Base-by-base conservation (phyloP, 1,284 basidiomycete species). In the Cutaneotrichosporon dermatis region DNA sequence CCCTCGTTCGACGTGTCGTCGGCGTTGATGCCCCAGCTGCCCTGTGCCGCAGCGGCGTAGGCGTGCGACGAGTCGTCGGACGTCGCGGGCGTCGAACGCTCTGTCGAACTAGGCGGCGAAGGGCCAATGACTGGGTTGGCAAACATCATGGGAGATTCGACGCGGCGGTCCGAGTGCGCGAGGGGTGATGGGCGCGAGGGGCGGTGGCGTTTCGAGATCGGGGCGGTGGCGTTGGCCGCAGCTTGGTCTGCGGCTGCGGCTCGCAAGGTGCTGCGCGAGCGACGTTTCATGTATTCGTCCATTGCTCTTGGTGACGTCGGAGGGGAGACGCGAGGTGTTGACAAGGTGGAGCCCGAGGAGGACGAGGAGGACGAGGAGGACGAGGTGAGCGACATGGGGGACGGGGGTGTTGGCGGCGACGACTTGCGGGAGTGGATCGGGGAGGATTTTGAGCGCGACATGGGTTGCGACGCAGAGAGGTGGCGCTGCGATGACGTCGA, bases 151-250 rank as follows among this genome's bases (percentile, higher is more conserved):
- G 34, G 51, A 25, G 34, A 42, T 48, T 16, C 54, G 49, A 16
- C 11, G 8, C 33, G 6, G 6, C 15, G 35, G 4, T 9, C 12
- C 33, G 33, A 25, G 33, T 40, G 33, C 25, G 75, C 73, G 15
- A 78, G 66, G 2, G 76, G 76, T 6, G 69, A 71, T 2, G 76
- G 75, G 57, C 75, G 74, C 33, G 69, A 68, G 0, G 76, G 75
- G 57, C 70, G 67, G 61, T 75, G 73, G 44, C 73, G 65, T 33
- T 64, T 61, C 1, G 59, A 62, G 8, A 65, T 57, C 37, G 71
- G 71, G 9, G 64, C 66, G 13, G 57, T 36, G 0, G 66, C 67
- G 25, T 59, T 59, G 13, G 72, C 72, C 3, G 68, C 73, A 4
- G 74, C 69, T 15, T 57, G 59, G 43, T 75, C 72, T 7, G 75